phyloP scores from a whole-genome alignment of 768 basidiomycete genomes.

The Trametes cinnabarina region DNA sequence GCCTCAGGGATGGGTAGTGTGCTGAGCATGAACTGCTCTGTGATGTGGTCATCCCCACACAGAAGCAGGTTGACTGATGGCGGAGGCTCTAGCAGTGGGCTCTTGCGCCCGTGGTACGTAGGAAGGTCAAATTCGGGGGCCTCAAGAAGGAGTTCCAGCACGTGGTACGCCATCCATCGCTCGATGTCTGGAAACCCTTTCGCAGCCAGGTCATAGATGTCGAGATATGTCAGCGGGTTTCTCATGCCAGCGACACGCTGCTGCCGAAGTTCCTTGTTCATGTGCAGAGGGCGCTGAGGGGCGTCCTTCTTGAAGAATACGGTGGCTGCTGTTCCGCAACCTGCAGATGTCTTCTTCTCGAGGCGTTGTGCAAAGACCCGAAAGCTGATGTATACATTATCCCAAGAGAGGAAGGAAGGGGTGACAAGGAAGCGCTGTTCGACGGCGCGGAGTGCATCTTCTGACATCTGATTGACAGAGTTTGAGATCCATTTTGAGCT shows the following conservation, averaged over 20 bases:
- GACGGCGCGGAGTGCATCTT: constrained; percentile 12
- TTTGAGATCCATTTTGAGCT: constrained; percentile 27
- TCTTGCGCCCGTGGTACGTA: background rate
- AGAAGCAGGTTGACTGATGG: constrained; percentile 18
- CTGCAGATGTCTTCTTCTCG: background rate
- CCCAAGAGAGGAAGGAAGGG: background rate
- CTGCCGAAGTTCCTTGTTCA: background rate
- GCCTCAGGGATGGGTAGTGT: constrained; percentile 23
- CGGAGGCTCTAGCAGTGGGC: constrained; percentile 1
- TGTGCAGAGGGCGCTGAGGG: no score
- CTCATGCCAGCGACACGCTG: background rate
- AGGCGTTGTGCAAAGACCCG: background rate
- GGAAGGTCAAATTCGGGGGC: background rate
- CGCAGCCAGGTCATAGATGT: background rate
- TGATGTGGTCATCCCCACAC: constrained; percentile 11
- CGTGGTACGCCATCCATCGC: background rate
- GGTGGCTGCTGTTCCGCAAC: background rate
- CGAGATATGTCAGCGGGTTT: background rate
- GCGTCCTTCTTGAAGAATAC: background rate
- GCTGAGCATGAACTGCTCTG: constrained; percentile 17
- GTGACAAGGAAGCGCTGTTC: background rate
- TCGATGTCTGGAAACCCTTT: background rate
- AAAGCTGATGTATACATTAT: background rate
- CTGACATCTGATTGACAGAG: constrained; percentile 28
- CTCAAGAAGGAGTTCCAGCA: background rate